Evolutionary conservation across 202 grass and related monocot genomes (phyloP), one percentile per base, ranked within the genome.

Genomic region (Eragrostis tef): DNA sequence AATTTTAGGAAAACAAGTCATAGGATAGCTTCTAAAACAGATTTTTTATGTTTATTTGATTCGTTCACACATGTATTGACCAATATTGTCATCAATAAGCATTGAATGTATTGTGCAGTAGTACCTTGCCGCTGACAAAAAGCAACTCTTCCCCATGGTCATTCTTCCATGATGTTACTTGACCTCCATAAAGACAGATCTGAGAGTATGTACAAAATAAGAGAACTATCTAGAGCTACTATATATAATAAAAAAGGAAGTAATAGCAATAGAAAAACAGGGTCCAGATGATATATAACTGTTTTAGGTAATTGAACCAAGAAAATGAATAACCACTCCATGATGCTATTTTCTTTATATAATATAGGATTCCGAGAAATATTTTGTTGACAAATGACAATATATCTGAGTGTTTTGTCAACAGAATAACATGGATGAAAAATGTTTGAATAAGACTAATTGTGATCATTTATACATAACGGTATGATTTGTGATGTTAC

Each of bases 151-250:
- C 94, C 25, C 86, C 89, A 76, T 88, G 53, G 63, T 91, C 86
- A 88, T 93, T 97, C 88, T 97, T 97, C 94, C 94, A 97, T 20
- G 94, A 97, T 42, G 83, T 89, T 81, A 97, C 94, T 88, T 97
- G 94, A 64, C 88, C 94, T 79, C 94, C 94, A 86, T 91, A 93
- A 71, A 93, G 87, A 77, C 59, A 81, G 29, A 97, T 53, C 94
- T 97, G 70, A 41, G 8, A 85, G 54, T 82, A 31, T 31, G 29
- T 31, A 67, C 5, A 73, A 0, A 70, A 6, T 31, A 39, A 4
- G 19, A 34, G 7, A 34, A 66, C 72, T 27, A 81, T 57, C 64
- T 73, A 71, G 39, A 46, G 0, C 39, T 10, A 63, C 26, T 34
- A 61, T 3, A 9, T 20, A 3, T 31, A 31, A 50, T 24, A 21